Evolutionary conservation across 306 rosid species (phyloP), one percentile per base, ranked within the genome.

Genomic region (Dicorynia guianensis): DNA sequence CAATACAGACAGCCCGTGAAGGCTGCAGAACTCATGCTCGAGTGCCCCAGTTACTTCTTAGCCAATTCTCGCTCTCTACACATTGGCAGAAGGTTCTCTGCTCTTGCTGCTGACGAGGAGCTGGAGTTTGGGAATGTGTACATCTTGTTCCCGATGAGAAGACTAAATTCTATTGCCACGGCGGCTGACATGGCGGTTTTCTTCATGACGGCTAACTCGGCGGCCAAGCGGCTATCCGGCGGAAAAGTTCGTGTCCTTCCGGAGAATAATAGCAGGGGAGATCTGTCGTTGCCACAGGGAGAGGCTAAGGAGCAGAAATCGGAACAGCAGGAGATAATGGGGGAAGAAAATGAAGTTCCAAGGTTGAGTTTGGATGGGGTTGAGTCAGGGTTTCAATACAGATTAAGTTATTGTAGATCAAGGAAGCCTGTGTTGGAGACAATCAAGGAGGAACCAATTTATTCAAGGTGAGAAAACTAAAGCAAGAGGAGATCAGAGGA

Each of bases 11-110:
- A 87, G 0, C 33, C 72, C 25, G 47, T 82, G 80, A 91, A 84
- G 8, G 93, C 90, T 1, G 96, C 93, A 0, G 96, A 91, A 87
- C 87, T 91, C 43, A 91, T 91, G 96, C 78, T 91, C 1, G 96
- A 91, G 46, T 79, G 77, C 20, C 92, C 90, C 12, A 63, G 58
- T 38, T 48, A 72, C 56, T 91, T 91, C 74, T 25, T 89, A 2
- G 66, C 81, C 9, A 83, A 85, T 77, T 85, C 96, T 0, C 54
- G n/a, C 2, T 83, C 93, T 50, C 87, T 91, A 1, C 86, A 76
- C 65, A 79, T 88, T 9, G 91, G 90, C 8, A 47, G 82, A 8
- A 49, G 96, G 20, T 88, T 91, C 84, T 85, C 90, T 54, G 81
- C 92, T 4, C 93, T 91, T 36, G 11, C 14, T 8, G 96, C 96